Conservation (phyloP, 805 yeast species). For the Huiozyma sinensis region DNA sequence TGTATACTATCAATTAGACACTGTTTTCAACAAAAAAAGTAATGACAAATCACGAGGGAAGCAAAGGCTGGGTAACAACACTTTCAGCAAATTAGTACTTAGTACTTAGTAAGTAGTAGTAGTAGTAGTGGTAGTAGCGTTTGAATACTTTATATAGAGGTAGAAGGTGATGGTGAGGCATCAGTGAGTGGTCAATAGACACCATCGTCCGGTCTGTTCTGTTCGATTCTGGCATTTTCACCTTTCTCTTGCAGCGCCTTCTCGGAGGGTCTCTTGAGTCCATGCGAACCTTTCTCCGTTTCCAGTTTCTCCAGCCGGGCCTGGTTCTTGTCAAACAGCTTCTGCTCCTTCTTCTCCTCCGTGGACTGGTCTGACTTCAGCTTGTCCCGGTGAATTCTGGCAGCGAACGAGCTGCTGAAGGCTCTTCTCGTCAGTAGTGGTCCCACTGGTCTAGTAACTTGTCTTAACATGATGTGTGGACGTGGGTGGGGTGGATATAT, state of each 20-base stretch:
- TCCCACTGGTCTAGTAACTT: too few species aligned
- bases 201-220: slow-evolving; percentile 29
- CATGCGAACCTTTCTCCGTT: slow-evolving; percentile 8
- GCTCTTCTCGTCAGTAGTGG: too few species aligned
- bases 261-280: slow-evolving; percentile 12
- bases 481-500: not conserved
- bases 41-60: too few species aligned
- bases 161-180: not conserved
- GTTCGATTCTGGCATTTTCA: slow-evolving; percentile 26
- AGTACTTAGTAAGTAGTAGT: not conserved
- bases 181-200: slow-evolving; percentile 14
- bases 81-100: not conserved
- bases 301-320: slow-evolving; percentile 21
- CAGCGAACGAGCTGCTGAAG: too few species aligned
- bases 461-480: not conserved
- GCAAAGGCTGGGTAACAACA: too few species aligned
- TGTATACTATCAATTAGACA: too few species aligned
- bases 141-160: not conserved
- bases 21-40: too few species aligned
- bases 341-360: slow-evolving; percentile 17
- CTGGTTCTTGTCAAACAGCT: slow-evolving; percentile 20
- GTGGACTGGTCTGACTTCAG: slow-evolving; percentile 11
- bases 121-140: not conserved
- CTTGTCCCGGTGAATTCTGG: slow-evolving; percentile 1
- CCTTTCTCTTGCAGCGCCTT: slow-evolving; percentile 22